Evolutionary conservation across 345 rosid species (phyloP), one percentile per base, ranked within the genome.

Genomic region (Bruguiera sexangula): DNA sequence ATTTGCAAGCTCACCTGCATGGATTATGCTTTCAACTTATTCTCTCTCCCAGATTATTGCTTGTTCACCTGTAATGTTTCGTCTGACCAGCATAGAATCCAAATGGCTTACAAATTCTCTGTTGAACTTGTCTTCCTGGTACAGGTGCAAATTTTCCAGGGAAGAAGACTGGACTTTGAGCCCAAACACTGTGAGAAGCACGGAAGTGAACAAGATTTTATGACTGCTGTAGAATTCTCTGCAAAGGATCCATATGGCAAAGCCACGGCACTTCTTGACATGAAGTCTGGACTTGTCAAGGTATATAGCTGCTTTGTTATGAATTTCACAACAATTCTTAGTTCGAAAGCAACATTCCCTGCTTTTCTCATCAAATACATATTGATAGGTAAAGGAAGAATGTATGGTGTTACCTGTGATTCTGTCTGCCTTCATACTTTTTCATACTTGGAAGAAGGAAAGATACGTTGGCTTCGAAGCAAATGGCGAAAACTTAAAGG

Each of bases 141-240:
- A 36, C 82, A 94, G 98, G 86, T 92, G 66, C 84, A 82, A 65
- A 30, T 88, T 73, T 88, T 79, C 79, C 65, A 46, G 0, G 96
- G 97, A 57, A 84, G 89, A 76, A 95, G 81, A 84, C 86, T 92
- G 67, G 96, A 87, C 24, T 95, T 79, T 79, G 96, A 92, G 80
- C 81, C 85, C 65, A 82, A 79, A 69, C 74, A 69, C 53, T 71
- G 79, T 37, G 75, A 74, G 75, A 86, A 81, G 82, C 73, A 56
- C 62, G 78, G 80, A 76, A 80, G 59, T 19, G 93, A 87, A 76
- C 76, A 81, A 73, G 88, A 88, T 67, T 90, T 81, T 65, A 46
- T 90, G 80, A 92, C 96, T 69, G 88, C 88, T 7, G 88, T 88
- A 74, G 97, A 92, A 67, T 88, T 92, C 72, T 90, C 99, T 54